Evolutionary conservation across 768 basidiomycete genomes (phyloP).

Genomic region (Paxillus rubicundulus): DNA sequence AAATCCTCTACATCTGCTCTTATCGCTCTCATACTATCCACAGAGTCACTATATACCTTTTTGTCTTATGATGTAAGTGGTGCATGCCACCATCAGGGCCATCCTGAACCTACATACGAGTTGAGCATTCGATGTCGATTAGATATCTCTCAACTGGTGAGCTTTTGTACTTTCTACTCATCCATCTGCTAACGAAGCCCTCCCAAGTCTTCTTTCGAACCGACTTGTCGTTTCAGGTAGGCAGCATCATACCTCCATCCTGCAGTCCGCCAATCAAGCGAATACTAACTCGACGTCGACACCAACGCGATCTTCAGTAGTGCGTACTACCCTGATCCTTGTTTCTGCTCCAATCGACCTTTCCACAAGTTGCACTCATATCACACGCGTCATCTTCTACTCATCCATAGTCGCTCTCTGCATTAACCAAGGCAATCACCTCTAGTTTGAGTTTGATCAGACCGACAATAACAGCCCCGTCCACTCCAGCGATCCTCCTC

Average conservation of each 20-base stretch:
- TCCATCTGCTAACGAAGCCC: neutral
- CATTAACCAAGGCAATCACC: slow-evolving; percentile 6
- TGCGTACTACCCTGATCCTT: neutral
- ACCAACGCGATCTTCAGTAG: neutral
- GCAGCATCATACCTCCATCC: neutral
- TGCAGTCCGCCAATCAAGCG: neutral
- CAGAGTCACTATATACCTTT: slow-evolving; percentile 10
- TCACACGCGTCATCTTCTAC: neutral
- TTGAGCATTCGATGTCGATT: neutral
- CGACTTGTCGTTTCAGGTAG: slow-evolving; percentile 1
- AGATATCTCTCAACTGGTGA: neutral
- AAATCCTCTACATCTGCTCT: neutral
- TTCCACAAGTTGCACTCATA: slow-evolving; percentile 2
- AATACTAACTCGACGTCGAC: neutral
- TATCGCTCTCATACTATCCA: neutral
- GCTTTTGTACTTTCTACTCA: neutral
- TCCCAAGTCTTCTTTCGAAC: slow-evolving; percentile 2
- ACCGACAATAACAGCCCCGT: neutral
- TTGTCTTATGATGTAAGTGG: slow-evolving; percentile 1
- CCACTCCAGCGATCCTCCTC: slow-evolving; percentile 3
- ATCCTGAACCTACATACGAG: neutral
- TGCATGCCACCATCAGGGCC: neutral
- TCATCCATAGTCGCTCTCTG: slow-evolving; percentile 3
- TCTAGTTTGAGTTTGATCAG: neutral
- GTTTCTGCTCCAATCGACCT: neutral